Percentiles rank a stretch among this genome's conserved stretches.
Evolutionary conservation across 441 rosid species (phyloP).

Genomic region (Erodium moschatum): DNA sequence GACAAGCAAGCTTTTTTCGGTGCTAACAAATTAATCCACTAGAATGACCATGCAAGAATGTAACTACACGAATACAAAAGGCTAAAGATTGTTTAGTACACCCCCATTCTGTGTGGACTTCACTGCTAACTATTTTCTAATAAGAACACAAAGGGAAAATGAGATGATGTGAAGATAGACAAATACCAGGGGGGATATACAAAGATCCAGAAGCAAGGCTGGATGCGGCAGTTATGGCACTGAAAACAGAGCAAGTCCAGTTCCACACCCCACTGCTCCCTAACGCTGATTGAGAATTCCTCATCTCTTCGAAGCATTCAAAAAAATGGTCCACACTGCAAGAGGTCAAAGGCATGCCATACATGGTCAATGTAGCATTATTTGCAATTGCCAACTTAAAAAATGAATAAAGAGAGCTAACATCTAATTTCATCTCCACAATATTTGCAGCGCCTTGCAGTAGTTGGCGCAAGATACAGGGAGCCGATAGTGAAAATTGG

Average conservation of each 20-base stretch:
- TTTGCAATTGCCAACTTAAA: background rate
- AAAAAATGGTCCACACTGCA: slow-evolving; percentile 92
- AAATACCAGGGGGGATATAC: slow-evolving; percentile 70
- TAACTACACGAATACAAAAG: no score
- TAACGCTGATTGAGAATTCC: slow-evolving; percentile 74
- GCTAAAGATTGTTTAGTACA: background rate
- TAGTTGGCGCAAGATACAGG: background rate
- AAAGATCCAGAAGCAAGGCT: slow-evolving; percentile 96
- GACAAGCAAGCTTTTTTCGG: no score
- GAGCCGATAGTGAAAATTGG: background rate
- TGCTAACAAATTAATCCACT: no score
- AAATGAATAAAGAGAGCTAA: background rate
- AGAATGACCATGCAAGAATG: no score
- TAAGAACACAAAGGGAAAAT: background rate
- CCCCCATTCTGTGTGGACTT: background rate
- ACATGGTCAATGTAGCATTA: slow-evolving; percentile 17
- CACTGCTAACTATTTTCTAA: background rate
- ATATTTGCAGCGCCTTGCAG: background rate
- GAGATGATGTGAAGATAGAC: slow-evolving; percentile 7
- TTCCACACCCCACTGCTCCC: slow-evolving; percentile 97
- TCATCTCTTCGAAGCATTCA: slow-evolving; percentile 91
- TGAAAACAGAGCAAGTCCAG: slow-evolving; percentile 94
- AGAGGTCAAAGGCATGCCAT: slow-evolving; percentile 20
- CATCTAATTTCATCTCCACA: slow-evolving; percentile 1
- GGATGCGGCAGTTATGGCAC: slow-evolving; percentile 96